Evolutionary conservation across 805 yeast species (phyloP).

Genomic region (Tetrapisispora phaffii): DNA sequence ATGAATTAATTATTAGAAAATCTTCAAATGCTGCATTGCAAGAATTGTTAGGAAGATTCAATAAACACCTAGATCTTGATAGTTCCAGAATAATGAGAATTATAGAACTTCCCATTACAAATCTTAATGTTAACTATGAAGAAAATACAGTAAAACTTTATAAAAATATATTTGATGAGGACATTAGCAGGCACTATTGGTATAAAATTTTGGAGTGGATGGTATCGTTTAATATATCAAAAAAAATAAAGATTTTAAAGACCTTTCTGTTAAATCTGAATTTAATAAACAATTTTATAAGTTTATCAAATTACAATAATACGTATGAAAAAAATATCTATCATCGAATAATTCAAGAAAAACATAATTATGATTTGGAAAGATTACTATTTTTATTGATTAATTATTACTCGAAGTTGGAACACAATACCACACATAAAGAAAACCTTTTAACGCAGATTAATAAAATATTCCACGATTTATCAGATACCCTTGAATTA

Average conservation of each 20-base stretch:
- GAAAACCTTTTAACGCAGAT: conserved; percentile 15
- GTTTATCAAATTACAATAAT: neutral
- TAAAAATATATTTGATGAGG: conserved; percentile 9
- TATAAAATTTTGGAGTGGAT: conserved; percentile 21
- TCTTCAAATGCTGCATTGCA: conserved; percentile 84
- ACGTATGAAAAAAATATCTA: neutral
- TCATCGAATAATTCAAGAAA: neutral
- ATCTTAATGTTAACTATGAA: conserved; percentile 33
- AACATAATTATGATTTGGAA: neutral
- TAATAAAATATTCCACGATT: neutral
- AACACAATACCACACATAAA: neutral
- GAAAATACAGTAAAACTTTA: conserved; percentile 28
- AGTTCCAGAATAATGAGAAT: conserved; percentile 31
- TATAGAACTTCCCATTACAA: conserved; percentile 52
- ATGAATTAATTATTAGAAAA: conserved; percentile 62
- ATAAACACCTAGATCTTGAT: conserved; percentile 21
- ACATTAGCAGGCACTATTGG: conserved; percentile 11
- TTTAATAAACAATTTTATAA: conserved; percentile 6
- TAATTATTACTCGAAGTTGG: conserved; percentile 4
- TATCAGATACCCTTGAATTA: neutral
- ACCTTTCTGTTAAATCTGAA: conserved; percentile 8
- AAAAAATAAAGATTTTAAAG: conserved; percentile 11
- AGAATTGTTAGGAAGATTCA: conserved; percentile 69
- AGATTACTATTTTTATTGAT: conserved; percentile 1
- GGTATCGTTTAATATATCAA: conserved; percentile 11